phyloP scores from a whole-genome alignment of 169 alveolate genomes.

The Sarcocystis neurona region DNA sequence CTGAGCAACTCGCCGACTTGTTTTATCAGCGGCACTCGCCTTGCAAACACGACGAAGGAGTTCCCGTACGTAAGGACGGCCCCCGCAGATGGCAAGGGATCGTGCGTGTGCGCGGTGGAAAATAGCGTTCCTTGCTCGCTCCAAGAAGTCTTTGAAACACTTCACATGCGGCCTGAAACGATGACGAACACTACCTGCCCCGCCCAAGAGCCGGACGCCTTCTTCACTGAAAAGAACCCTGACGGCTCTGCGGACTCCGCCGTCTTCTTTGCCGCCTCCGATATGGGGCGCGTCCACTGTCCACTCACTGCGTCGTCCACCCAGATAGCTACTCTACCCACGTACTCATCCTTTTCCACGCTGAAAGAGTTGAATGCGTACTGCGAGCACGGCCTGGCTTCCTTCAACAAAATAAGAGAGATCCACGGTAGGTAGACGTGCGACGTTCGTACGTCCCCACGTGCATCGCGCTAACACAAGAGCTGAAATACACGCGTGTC shows the following conservation, averaged over 20 bases:
- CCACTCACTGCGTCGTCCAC: background rate
- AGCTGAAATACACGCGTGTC: too few relatives aligned
- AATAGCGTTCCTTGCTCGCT: slow-evolving; percentile 18
- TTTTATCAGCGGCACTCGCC: slow-evolving; percentile 17
- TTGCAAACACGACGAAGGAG: background rate
- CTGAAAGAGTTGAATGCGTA: background rate
- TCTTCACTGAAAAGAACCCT: background rate
- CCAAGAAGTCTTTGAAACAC: background rate
- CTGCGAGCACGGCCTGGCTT: slow-evolving; percentile 31
- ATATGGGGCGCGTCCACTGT: slow-evolving; percentile 21
- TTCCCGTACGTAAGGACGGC: background rate
- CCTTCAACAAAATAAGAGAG: background rate
- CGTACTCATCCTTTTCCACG: background rate
- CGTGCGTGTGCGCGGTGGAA: slow-evolving; percentile 18
- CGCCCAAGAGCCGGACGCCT: background rate
- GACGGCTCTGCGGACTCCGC: slow-evolving; percentile 15
- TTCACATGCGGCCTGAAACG: background rate
- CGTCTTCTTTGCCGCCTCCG: slow-evolving; percentile 28
- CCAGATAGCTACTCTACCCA: background rate
- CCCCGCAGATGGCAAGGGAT: background rate
- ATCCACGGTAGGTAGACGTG: background rate
- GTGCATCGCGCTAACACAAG: too few relatives aligned
- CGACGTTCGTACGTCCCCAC: too few relatives aligned
- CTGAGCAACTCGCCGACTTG: slow-evolving; percentile 15
- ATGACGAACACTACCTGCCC: background rate